A percentile compares a stretch with the other conserved stretches of the same genome.
Conservation (phyloP, 768 basidiomycete genomes). For the Tylopilus sp. region DNA sequence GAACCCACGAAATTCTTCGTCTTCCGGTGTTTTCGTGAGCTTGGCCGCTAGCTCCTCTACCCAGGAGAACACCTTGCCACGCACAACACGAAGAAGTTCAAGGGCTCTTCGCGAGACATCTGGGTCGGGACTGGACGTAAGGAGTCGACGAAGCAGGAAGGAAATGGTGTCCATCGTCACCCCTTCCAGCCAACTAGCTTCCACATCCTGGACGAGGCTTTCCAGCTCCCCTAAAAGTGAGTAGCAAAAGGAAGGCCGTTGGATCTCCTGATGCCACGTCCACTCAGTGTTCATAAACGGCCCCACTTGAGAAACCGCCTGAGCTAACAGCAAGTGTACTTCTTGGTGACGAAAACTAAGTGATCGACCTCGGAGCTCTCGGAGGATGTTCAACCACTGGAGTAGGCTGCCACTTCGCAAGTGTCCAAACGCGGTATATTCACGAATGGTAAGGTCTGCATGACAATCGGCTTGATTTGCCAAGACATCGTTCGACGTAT, state of each 20-base stretch:
- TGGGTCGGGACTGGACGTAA: slow-evolving; percentile 22
- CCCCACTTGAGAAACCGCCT: slow-evolving; percentile 44
- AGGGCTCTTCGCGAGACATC: slow-evolving; percentile 18
- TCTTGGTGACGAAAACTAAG: slow-evolving; percentile 39
- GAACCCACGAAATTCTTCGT: slow-evolving; percentile 18
- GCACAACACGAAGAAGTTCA: slow-evolving; percentile 30
- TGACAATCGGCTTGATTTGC: slow-evolving; percentile 43
- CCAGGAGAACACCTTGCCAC: slow-evolving; percentile 36
- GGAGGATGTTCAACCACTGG: slow-evolving; percentile 49
- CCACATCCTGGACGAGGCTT: slow-evolving; percentile 32
- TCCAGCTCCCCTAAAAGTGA: slow-evolving; percentile 37
- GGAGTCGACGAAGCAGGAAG: slow-evolving; percentile 35
- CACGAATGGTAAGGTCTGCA: slow-evolving; percentile 38
- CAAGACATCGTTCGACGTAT: slow-evolving; percentile 42
- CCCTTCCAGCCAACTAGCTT: slow-evolving; percentile 41
- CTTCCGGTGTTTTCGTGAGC: slow-evolving; percentile 12
- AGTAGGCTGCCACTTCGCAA: slow-evolving; percentile 42
- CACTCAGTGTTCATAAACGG: slow-evolving; percentile 13
- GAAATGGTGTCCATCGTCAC: slow-evolving; percentile 33
- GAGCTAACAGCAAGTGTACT: slow-evolving; percentile 41
- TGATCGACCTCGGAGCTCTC: slow-evolving; percentile 37
- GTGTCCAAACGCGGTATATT: slow-evolving; percentile 41
- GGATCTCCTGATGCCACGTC: slow-evolving; percentile 42
- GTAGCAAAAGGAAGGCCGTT: slow-evolving; percentile 7
- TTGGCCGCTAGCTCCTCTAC: slow-evolving; percentile 30